Evolutionary conservation across 1,284 basidiomycete genomes (phyloP).

Genomic region (Mixia osmundae): DNA sequence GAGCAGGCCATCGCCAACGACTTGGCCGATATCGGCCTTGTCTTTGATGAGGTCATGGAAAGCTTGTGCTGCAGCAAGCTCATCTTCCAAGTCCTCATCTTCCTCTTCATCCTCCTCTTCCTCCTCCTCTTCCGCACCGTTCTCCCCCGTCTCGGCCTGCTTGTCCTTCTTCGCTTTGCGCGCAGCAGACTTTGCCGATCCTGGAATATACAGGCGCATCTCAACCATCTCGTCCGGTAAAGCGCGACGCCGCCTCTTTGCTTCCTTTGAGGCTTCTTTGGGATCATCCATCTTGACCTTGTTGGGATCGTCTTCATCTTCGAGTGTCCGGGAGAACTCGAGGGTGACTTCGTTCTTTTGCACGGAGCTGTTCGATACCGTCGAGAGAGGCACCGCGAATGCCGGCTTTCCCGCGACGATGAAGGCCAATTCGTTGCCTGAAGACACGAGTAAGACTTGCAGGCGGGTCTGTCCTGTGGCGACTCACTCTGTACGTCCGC

Average conservation of each 20-base stretch:
- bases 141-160: conserved; percentile 24
- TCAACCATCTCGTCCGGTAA: conserved; percentile 67
- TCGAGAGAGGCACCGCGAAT: conserved; percentile 69
- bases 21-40: conserved; percentile 81
- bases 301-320: conserved; percentile 4
- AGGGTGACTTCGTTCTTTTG: conserved; percentile 92
- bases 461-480: too few relatives aligned
- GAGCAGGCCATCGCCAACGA: conserved; percentile 74
- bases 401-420: conserved; percentile 68
- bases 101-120: conserved; percentile 19
- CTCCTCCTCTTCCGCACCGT: conserved; percentile 24
- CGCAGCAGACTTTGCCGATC: conserved; percentile 26
- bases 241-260: conserved; percentile 16
- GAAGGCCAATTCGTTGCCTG: conserved; percentile 75
- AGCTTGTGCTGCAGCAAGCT: conserved; percentile 66
- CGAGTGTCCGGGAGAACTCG: conserved; percentile 39
- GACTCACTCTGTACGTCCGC: conserved; percentile 70
- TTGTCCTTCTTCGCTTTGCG: conserved; percentile 14
- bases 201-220: conserved; percentile 89
- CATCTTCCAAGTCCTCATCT: conserved; percentile 18
- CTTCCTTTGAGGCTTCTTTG: conserved; percentile 23
- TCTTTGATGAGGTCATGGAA: conserved; percentile 95
- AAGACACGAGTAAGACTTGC: conserved; percentile 4
- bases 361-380: conserved; percentile 93
- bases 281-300: conserved; percentile 25